Evolutionary conservation across 257 asterid genomes (phyloP).

Genomic region (Solanum virginianum): DNA sequence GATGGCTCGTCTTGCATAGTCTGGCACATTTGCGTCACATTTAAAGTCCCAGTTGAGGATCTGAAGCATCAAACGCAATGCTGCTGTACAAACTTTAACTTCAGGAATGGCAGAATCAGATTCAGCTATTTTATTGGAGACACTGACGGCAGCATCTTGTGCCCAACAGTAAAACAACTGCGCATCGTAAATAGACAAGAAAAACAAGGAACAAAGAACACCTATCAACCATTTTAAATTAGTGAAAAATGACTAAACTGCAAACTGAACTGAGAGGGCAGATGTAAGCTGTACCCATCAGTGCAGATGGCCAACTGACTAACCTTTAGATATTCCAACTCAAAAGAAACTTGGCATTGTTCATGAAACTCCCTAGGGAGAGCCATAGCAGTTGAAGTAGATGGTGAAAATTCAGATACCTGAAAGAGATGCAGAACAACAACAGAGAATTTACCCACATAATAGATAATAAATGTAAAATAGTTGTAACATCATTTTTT

Average conservation of each 20-base stretch:
- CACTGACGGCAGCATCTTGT: constrained; percentile 68
- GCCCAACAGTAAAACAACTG: constrained; percentile 84
- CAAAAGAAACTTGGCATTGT: constrained; percentile 68
- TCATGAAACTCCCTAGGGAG: constrained; percentile 94
- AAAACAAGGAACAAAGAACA: not conserved
- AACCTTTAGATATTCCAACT: constrained; percentile 84
- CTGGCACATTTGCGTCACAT: constrained; percentile 25
- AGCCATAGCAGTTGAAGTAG: constrained; percentile 85
- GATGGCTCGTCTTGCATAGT: constrained; percentile 39
- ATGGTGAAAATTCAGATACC: constrained; percentile 96
- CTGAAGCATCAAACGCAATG: constrained; percentile 81
- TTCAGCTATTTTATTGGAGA: constrained; percentile 51
- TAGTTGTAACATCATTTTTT: not conserved
- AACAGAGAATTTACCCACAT: not conserved
- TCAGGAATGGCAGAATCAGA: constrained; percentile 64
- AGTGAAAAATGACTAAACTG: constrained; percentile 2
- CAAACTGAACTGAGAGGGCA: constrained; percentile 3
- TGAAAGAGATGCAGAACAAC: constrained; percentile 7
- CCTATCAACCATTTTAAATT: not conserved
- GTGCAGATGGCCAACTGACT: constrained; percentile 7
- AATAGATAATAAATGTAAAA: not conserved
- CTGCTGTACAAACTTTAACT: constrained; percentile 67
- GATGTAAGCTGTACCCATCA: not conserved
- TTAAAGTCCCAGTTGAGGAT: constrained; percentile 88
- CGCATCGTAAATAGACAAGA: not conserved